phyloP scores from a whole-genome alignment of 2,329 filamentous ascomycete genomes.

The Aureobasidium lini region DNA sequence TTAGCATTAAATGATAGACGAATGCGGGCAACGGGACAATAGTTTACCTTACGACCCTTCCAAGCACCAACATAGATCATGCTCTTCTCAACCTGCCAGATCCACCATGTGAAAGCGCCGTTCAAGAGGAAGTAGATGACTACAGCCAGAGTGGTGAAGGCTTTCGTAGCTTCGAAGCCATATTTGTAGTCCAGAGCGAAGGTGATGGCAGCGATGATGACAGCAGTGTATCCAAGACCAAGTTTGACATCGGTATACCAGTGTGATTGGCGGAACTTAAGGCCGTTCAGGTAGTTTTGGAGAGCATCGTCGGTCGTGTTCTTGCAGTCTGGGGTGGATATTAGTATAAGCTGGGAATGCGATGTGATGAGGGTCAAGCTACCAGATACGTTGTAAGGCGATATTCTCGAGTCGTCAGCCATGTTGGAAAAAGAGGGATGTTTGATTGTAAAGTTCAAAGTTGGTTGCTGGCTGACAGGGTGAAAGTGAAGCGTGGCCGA shows the following conservation, averaged over 20 bases:
- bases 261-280: conserved; percentile 74
- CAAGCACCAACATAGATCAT: conserved; percentile 71
- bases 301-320: conserved; percentile 94
- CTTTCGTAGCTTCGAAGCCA: conserved; percentile 80
- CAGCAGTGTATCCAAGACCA: conserved; percentile 72
- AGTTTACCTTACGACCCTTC: conserved; percentile 57
- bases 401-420: conserved; percentile 26
- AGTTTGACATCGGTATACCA: conserved; percentile 75
- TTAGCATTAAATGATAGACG: not conserved
- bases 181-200: conserved; percentile 90
- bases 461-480: not conserved
- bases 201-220: conserved; percentile 69
- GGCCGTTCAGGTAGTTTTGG: conserved; percentile 81
- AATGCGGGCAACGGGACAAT: not conserved
- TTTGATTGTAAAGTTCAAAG: not conserved
- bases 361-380: not conserved
- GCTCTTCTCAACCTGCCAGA: conserved; percentile 73
- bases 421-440: not conserved
- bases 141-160: conserved; percentile 73
- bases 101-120: conserved; percentile 71
- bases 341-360: not conserved
- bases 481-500: conserved; percentile 10
- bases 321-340: conserved; percentile 67
- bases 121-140: conserved; percentile 73
- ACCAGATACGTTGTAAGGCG: conserved; percentile 25